Evolutionary conservation across 768 basidiomycete genomes (phyloP).

Genomic region (Phylloporus sp.): DNA sequence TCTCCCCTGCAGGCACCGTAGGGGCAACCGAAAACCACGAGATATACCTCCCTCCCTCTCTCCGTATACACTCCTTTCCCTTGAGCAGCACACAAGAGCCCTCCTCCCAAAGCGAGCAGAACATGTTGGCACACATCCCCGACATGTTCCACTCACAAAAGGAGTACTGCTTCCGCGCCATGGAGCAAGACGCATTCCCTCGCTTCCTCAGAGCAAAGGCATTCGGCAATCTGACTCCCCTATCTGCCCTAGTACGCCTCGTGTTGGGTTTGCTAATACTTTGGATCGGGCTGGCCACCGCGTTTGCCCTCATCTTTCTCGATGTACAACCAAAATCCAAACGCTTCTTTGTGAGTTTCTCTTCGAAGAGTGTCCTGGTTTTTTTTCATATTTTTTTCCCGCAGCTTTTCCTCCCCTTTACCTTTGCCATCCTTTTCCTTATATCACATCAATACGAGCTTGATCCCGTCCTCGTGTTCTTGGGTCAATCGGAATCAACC

Average conservation of each 20-base stretch:
- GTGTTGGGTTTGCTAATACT: constrained; percentile 78
- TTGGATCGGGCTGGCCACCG: constrained; percentile 92
- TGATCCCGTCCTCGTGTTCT: constrained; percentile 90
- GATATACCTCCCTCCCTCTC: constrained; percentile 91
- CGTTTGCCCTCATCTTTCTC: constrained; percentile 88
- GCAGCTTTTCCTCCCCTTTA: constrained; percentile 93
- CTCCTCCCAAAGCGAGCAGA: constrained; percentile 57
- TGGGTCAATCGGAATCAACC: constrained; percentile 92
- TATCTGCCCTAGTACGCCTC: constrained; percentile 82
- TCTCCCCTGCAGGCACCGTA: constrained; percentile 72
- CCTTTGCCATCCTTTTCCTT: constrained; percentile 83
- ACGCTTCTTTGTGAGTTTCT: constrained; percentile 83
- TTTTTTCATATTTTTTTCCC: constrained; percentile 20
- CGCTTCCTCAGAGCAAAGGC: constrained; percentile 94
- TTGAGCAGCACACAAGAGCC: constrained; percentile 72
- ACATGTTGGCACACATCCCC: constrained; percentile 82
- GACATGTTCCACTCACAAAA: constrained; percentile 98
- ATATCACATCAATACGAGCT: constrained; percentile 96
- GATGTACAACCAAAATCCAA: constrained; percentile 90
- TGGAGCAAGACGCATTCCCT: constrained; percentile 94
- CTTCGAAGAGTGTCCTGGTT: background rate
- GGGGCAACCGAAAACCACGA: constrained; percentile 90
- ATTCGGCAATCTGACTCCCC: constrained; percentile 94
- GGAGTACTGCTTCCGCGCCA: constrained; percentile 92
- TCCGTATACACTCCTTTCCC: constrained; percentile 90